Conservation (phyloP, 2,329 filamentous ascomycete species). For the Macrophomina pseudophaseolina region DNA sequence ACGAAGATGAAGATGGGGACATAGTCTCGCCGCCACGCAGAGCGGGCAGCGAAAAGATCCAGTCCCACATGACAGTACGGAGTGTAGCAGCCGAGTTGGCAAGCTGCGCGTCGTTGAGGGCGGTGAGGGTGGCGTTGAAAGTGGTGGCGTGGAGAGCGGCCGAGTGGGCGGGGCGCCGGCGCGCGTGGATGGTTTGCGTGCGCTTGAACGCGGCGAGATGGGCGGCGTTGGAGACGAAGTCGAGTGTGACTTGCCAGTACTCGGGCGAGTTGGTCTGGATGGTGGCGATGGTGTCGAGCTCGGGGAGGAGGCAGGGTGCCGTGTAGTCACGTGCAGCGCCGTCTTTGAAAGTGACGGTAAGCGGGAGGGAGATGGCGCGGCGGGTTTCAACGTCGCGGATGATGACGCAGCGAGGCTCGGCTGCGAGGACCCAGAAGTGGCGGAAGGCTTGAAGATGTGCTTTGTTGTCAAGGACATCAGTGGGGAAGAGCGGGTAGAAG, state of each 20-base stretch:
- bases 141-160: constrained; percentile 56
- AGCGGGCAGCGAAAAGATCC: constrained; percentile 70
- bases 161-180: constrained; percentile 65
- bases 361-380: constrained; percentile 74
- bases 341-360: constrained; percentile 66
- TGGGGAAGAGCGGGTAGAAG: constrained; percentile 93
- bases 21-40: constrained; percentile 47
- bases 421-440: constrained; percentile 95
- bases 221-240: constrained; percentile 68
- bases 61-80: constrained; percentile 62
- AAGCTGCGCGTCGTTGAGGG: constrained; percentile 67
- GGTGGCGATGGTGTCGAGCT: constrained; percentile 65
- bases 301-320: constrained; percentile 66
- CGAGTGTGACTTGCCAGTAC: constrained; percentile 82
- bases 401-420: constrained; percentile 86
- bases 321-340: constrained; percentile 44
- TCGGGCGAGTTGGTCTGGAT: constrained; percentile 68
- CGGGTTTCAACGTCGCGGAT: constrained; percentile 85
- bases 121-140: constrained; percentile 77
- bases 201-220: constrained; percentile 68
- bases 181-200: constrained; percentile 76
- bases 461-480: constrained; percentile 87
- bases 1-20: not conserved
- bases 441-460: constrained; percentile 95
- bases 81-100: not conserved